Evolutionary conservation across 176 grass and related monocot genomes (phyloP), one percentile per base, ranked within the genome.

Genomic region (Rhynchospora pubera): DNA sequence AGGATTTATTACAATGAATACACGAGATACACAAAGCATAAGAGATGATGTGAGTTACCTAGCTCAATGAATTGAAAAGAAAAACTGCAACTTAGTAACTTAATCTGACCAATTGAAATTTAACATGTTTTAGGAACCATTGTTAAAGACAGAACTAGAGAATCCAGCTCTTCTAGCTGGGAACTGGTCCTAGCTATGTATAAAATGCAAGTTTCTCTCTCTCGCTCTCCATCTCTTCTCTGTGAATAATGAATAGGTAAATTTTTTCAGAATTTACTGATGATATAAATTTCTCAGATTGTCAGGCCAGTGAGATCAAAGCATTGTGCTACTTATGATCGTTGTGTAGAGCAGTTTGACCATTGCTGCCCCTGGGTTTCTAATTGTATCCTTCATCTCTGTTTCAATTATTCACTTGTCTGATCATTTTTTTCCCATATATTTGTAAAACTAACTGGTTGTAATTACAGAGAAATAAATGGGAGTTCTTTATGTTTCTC

Each of bases 401-500:
- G 72, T 56, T 76, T 72, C 50, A 76, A 76, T 55, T 55, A 16
- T 23, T 28, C 48, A 53, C 47, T 30, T 76, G 19, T 80, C 9
- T 46, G 0, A 82, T 82, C 12, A 23, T 26, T 82, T 64, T 63
- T 82, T 1, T 66, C 60, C 5, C 19, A 57, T 83, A 71, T 45
- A 42, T 71, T 43, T 83, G 13, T 48, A 21, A 1, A 69, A 58
- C 22, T 84, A 75, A 55, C 91, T 85, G 69, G 62, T 83, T 92
- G 62, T 81, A 87, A 88, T 76, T 95, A 85, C 93, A 99, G 96
- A 99, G 84, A 84, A 99, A 99, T 85, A 99, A 99, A 85, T 93
- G 96, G 96, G 96, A 95, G 79, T 99, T 99, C 84, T 95, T 99
- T 85, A 93, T 95, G 92, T 95, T 99, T 90, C 91, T 99, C 69